These are phyloP conservation scores for Cercophora sp. DNA, from an alignment of 495 filamentous ascomycete species.

Conservation along the genomic window DNA sequence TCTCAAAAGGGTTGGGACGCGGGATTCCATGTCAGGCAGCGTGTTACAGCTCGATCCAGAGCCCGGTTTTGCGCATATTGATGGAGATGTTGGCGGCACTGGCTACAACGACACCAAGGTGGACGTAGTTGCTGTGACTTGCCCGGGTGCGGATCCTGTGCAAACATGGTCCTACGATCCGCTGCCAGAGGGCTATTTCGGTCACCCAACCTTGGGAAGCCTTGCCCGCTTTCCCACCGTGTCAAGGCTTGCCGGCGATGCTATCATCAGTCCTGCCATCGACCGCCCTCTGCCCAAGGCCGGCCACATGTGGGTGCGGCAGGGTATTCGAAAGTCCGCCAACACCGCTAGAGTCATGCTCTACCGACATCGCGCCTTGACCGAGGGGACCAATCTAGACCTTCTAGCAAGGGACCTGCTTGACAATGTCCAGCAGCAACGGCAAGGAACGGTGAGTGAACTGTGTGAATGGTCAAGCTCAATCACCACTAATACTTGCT, in stretches of 20 bases:
- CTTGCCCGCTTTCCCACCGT: slow-evolving; percentile 23
- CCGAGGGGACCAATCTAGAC: slow-evolving; percentile 46
- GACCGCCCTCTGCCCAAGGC: slow-evolving; percentile 25
- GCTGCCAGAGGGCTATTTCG: slow-evolving; percentile 32
- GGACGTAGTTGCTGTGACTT: slow-evolving; percentile 45
- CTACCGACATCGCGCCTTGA: slow-evolving; percentile 50
- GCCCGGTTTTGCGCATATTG: slow-evolving; percentile 40
- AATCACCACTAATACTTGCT: not conserved
- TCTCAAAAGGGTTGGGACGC: not conserved
- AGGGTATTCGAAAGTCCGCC: slow-evolving; percentile 35
- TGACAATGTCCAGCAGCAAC: slow-evolving; percentile 41
- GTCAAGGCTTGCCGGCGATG: slow-evolving; percentile 24
- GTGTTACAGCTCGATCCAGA: too few relatives aligned
- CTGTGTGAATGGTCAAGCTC: not conserved
- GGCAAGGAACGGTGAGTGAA: slow-evolving; percentile 25
- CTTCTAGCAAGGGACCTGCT: slow-evolving; percentile 48
- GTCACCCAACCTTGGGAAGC: slow-evolving; percentile 12
- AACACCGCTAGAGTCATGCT: slow-evolving; percentile 50
- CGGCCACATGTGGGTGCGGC: slow-evolving; percentile 35
- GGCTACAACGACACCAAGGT: slow-evolving; percentile 45
- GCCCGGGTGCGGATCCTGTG: slow-evolving; percentile 41
- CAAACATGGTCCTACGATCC: slow-evolving; percentile 41
- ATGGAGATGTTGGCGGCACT: slow-evolving; percentile 38
- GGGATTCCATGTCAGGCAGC: too few relatives aligned
- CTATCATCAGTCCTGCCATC: slow-evolving; percentile 29